Percentiles rank a stretch among this genome's conserved stretches.
Conservation (phyloP, 2,329 filamentous ascomycete genomes). For the Ceratocystis eucalypticola region DNA sequence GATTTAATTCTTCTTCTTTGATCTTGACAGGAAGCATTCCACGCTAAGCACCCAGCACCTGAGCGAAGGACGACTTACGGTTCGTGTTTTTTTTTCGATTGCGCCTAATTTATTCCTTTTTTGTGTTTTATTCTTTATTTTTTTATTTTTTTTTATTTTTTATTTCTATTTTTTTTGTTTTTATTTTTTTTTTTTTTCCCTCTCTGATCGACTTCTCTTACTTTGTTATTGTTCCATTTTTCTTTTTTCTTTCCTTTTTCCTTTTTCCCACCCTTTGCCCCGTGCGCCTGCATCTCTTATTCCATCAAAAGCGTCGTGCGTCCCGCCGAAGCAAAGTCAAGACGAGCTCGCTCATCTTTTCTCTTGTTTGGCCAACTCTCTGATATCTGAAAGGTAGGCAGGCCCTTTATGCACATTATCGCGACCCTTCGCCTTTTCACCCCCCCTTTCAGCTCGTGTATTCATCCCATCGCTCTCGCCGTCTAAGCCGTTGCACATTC, state of each 20-base stretch:
- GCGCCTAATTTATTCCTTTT: conserved; percentile 3
- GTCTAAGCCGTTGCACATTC: not conserved
- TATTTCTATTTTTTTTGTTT: not conserved
- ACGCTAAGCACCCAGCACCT: not conserved
- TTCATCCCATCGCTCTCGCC: not conserved
- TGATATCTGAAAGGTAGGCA: conserved; percentile 2
- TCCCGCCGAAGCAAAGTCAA: conserved; percentile 13
- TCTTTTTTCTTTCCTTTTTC: conserved; percentile 10
- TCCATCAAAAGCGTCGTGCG: conserved; percentile 16
- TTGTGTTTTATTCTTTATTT: not conserved
- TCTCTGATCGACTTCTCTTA: not conserved
- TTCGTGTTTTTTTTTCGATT: not conserved
- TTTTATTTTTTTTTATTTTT: not conserved
- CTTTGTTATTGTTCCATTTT: conserved; percentile 19
- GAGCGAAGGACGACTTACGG: not conserved
- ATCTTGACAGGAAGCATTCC: not conserved
- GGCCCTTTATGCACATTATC: not conserved
- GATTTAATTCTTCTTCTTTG: not conserved
- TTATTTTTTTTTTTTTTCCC: not conserved
- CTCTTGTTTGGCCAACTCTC: not conserved
- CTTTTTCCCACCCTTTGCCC: not conserved
- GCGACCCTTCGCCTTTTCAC: not conserved
- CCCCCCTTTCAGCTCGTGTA: not conserved
- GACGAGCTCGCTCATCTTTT: not conserved
- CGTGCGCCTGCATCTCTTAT: not conserved